Conservation (phyloP, 2,329 filamentous ascomycete species). For the Pyrenochaeta sp. region DNA sequence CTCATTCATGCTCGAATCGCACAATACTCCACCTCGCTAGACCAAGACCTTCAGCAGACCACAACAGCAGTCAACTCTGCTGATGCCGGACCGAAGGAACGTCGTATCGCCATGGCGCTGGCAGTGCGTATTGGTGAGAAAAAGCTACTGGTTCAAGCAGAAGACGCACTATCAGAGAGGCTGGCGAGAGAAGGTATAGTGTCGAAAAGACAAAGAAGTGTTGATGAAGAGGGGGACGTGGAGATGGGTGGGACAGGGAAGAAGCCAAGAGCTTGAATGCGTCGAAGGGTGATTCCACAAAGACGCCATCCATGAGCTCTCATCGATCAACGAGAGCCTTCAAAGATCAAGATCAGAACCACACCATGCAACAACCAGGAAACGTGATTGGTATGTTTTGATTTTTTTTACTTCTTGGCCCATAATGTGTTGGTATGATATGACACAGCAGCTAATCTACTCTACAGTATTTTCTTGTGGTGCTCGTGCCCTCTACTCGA, state of each 20-base stretch:
- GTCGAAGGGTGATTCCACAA: too few species aligned
- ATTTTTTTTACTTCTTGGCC: conserved; percentile 15
- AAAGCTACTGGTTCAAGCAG: conserved; percentile 65
- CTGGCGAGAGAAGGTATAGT: conserved; percentile 40
- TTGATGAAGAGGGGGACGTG: conserved; percentile 37
- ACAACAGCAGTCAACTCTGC: conserved; percentile 45
- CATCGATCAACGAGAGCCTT: too few species aligned
- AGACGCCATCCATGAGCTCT: too few species aligned
- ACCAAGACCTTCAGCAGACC: conserved; percentile 61
- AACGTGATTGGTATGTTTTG: conserved; percentile 26
- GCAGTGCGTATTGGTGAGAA: conserved; percentile 77
- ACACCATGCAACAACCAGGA: not conserved
- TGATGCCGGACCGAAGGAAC: conserved; percentile 21
- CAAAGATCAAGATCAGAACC: not conserved
- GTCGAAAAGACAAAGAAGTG: conserved; percentile 32
- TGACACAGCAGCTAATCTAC: conserved; percentile 16
- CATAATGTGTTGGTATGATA: conserved; percentile 2
- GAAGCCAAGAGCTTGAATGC: conserved; percentile 33
- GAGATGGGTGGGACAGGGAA: conserved; percentile 36
- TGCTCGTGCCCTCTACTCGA: not conserved
- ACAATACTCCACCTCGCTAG: conserved; percentile 63
- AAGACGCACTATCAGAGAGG: conserved; percentile 38
- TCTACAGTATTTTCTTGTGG: too few species aligned
- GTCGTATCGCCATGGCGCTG: conserved; percentile 64
- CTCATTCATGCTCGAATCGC: conserved; percentile 50